Conservation (phyloP, 1,284 basidiomycete species). For the Anthracocystis walkeri region DNA sequence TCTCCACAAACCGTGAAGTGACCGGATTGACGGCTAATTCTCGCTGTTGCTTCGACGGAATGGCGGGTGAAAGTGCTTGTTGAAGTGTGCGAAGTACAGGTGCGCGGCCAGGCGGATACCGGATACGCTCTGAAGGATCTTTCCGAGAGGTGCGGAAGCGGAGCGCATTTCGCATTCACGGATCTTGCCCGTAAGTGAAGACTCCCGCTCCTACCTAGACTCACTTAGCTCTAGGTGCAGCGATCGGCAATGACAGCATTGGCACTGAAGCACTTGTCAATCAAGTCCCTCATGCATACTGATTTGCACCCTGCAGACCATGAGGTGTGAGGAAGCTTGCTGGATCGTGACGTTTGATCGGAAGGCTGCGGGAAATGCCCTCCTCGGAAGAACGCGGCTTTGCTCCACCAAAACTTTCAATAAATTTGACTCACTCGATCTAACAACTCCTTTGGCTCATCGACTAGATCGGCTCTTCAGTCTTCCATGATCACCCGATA, state of each 20-base stretch:
- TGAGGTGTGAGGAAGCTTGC: no score
- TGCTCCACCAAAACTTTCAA: background rate
- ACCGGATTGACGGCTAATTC: conserved; percentile 8
- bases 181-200: conserved; percentile 6
- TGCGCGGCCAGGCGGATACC: conserved; percentile 11
- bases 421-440: background rate
- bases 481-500: background rate
- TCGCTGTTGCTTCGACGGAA: background rate
- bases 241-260: conserved; percentile 20
- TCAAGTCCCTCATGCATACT: background rate
- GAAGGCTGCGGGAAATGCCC: conserved; percentile 16
- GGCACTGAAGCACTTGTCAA: background rate
- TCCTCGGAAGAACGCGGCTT: conserved; percentile 35
- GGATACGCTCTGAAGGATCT: conserved; percentile 21
- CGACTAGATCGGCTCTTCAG: background rate
- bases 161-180: conserved; percentile 30
- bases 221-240: background rate
- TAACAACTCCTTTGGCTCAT: conserved; percentile 7
- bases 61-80: conserved; percentile 22
- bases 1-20: conserved; percentile 16
- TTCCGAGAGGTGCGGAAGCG: conserved; percentile 19
- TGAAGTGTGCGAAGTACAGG: background rate
- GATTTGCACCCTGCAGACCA: conserved; percentile 19
- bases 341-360: background rate
- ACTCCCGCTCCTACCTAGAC: no score